phyloP scores from a whole-genome alignment of 257 asterid species.

The Solanum paucissectum region DNA sequence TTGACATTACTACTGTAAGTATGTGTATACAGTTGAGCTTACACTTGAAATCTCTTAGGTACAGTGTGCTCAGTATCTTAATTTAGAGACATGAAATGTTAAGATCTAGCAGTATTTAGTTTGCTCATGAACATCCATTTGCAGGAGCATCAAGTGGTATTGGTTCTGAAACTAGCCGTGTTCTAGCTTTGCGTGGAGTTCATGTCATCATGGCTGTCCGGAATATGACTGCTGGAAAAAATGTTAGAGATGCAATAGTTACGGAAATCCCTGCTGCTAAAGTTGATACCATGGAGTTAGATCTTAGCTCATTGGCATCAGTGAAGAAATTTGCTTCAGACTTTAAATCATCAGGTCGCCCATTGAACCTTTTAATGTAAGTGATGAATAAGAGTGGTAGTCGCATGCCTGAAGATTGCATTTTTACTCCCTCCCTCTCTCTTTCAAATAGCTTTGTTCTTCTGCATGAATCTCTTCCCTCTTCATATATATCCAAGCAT shows the following conservation, averaged over 20 bases:
- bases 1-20: neutral
- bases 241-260: slow-evolving; percentile 41
- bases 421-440: neutral
- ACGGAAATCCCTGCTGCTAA: slow-evolving; percentile 56
- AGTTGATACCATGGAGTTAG: slow-evolving; percentile 75
- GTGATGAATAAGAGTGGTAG: neutral
- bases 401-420: neutral
- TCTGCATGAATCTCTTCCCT: neutral
- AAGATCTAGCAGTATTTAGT: neutral
- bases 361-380: slow-evolving; percentile 73
- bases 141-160: slow-evolving; percentile 92
- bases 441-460: neutral
- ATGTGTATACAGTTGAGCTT: neutral
- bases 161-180: slow-evolving; percentile 82
- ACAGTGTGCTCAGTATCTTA: neutral
- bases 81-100: neutral
- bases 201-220: slow-evolving; percentile 70
- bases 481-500: neutral
- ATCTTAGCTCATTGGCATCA: slow-evolving; percentile 64
- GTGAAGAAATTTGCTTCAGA: slow-evolving; percentile 59
- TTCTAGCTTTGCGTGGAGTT: slow-evolving; percentile 77
- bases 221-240: slow-evolving; percentile 42
- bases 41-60: neutral
- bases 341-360: slow-evolving; percentile 49
- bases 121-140: neutral